Evolutionary conservation across 2,329 filamentous ascomycete species (phyloP).

Genomic region (Volutella citrinella): DNA sequence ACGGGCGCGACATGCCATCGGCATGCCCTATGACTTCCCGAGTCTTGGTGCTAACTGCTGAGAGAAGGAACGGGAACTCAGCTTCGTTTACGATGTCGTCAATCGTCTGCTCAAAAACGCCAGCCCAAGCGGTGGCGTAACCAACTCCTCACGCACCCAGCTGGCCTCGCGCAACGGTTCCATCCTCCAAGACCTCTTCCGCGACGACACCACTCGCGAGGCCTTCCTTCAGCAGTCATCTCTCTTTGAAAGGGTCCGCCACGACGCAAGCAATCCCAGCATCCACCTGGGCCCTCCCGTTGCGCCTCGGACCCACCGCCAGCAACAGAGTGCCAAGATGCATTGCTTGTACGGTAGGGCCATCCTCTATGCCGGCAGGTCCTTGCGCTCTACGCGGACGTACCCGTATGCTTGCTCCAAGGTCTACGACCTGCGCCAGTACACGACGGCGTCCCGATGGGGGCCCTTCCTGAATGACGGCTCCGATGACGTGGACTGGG

Average conservation of each 20-base stretch:
- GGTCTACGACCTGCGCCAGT: constrained; percentile 72
- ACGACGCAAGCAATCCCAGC: constrained; percentile 24
- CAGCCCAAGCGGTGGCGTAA: constrained; percentile 30
- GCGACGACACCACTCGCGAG: constrained; percentile 48
- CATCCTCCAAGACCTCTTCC: constrained; percentile 43
- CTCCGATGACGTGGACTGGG: constrained; percentile 67
- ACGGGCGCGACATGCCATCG: no score
- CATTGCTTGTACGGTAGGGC: constrained; percentile 68
- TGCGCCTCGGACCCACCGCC: constrained; percentile 25
- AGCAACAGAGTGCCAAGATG: constrained; percentile 67
- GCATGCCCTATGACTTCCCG: no score
- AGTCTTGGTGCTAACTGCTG: no score
- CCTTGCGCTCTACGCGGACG: constrained; percentile 34
- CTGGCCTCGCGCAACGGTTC: constrained; percentile 45
- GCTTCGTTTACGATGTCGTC: constrained; percentile 46
- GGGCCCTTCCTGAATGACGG: constrained; percentile 69
- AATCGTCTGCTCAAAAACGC: constrained; percentile 45
- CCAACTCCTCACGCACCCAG: constrained; percentile 33
- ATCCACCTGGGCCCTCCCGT: constrained; percentile 24
- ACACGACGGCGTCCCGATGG: constrained; percentile 61
- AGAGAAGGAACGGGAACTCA: constrained; percentile 40
- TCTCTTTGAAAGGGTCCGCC: constrained; percentile 57
- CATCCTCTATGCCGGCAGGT: constrained; percentile 38
- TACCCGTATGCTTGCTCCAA: constrained; percentile 64
- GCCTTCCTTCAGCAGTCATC: constrained; percentile 63